Percentiles rank a stretch among this genome's conserved stretches.
Evolutionary conservation across 2,329 filamentous ascomycete species (phyloP).

Genomic region (Sclerotinia spermophila): DNA sequence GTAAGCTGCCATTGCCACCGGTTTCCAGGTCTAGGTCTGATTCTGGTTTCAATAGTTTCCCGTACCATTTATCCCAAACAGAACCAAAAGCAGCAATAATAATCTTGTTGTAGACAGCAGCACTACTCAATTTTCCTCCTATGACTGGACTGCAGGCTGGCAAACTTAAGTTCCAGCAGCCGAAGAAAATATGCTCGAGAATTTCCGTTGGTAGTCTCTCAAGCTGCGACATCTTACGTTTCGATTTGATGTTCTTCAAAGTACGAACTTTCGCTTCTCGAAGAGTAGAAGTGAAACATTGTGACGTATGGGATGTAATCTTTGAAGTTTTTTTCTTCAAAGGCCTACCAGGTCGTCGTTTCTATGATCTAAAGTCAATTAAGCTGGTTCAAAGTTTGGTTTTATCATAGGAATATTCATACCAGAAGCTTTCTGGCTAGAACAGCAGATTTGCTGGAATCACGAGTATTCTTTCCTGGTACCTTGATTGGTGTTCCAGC

Average conservation of each 20-base stretch:
- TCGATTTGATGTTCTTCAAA: conserved; percentile 33
- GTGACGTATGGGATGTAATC: not conserved
- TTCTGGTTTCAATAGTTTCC: not conserved
- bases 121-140: conserved; percentile 33
- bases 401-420: conserved; percentile 2
- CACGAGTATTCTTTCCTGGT: conserved; percentile 32
- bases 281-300: not conserved
- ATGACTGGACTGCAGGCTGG: conserved; percentile 34
- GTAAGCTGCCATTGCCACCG: not conserved
- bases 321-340: conserved; percentile 20
- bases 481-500: conserved; percentile 35
- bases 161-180: conserved; percentile 32
- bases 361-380: conserved; percentile 19
- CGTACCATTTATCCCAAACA: conserved; percentile 28
- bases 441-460: conserved; percentile 27
- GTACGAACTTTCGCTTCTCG: conserved; percentile 21
- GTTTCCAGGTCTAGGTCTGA: not conserved
- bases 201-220: conserved; percentile 36
- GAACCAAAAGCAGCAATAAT: conserved; percentile 31
- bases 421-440: conserved; percentile 29
- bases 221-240: conserved; percentile 31
- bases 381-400: not conserved
- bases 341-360: conserved; percentile 24
- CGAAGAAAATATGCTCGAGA: conserved; percentile 33
- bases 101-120: conserved; percentile 28